Evolutionary conservation across 495 filamentous ascomycete species (phyloP).

Genomic region (Lepidopterella palustris): DNA sequence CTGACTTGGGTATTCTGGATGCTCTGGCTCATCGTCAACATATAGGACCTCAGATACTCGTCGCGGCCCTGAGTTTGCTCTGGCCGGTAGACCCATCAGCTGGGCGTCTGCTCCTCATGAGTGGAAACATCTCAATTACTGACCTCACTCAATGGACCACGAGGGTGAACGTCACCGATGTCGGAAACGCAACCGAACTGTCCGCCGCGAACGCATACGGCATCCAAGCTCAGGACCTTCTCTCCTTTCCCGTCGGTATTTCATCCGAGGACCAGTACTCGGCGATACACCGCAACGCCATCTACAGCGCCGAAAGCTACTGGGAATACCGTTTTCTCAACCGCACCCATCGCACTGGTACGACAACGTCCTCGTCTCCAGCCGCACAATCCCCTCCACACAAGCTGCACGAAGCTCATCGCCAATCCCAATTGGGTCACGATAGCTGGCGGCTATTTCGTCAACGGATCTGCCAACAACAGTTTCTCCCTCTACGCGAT

Average conservation of each 20-base stretch:
- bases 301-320: slow-evolving; percentile 16
- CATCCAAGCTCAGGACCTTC: slow-evolving; percentile 5
- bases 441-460: background rate
- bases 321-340: slow-evolving; percentile 25
- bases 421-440: background rate
- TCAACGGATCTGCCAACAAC: background rate
- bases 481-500: background rate
- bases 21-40: slow-evolving; percentile 21
- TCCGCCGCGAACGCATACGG: slow-evolving; percentile 13
- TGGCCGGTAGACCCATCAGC: slow-evolving; percentile 26
- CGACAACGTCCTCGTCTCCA: slow-evolving; percentile 8
- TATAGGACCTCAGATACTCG: slow-evolving; percentile 26
- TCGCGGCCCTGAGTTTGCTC: slow-evolving; percentile 22
- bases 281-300: slow-evolving; percentile 3
- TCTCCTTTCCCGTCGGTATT: slow-evolving; percentile 4
- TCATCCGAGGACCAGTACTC: background rate
- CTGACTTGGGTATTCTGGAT: slow-evolving; percentile 19
- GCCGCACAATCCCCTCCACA: slow-evolving; percentile 9
- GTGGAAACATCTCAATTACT: slow-evolving; percentile 17
- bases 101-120: slow-evolving; percentile 13
- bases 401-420: no score
- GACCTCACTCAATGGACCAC: slow-evolving; percentile 15
- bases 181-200: slow-evolving; percentile 5
- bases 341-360: slow-evolving; percentile 15
- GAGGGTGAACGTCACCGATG: background rate